Evolutionary conservation across 805 yeast species (phyloP), one percentile per base, ranked within the genome.

Genomic region (Candida morakotiae): DNA sequence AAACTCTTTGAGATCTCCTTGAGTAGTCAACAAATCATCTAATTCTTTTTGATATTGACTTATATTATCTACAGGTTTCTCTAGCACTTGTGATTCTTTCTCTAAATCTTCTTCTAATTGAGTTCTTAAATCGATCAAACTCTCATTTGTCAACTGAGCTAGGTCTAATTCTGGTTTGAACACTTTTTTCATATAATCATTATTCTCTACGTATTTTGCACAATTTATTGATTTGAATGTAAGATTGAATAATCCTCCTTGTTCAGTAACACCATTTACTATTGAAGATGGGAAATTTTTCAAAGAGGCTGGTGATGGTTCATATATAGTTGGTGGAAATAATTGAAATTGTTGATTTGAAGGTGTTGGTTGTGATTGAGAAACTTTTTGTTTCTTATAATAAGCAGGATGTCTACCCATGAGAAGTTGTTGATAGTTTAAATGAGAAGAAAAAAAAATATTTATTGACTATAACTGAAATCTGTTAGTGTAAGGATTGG

Each of bases 171-270:
- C 41, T 9, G 43, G 32, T 11, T 40, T 36, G 23, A 61, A 48
- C 6, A 67, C 39, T 1, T 55, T 49, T 18, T 52, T 45, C 44
- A 64, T 55, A 47, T 57, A 48, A 37, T 63, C 67, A 29, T 53
- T 44, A 34, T 56, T 60, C 33, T 67, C 71, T 16, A 62, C 62
- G 27, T 57, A 57, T 34, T 54, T 52, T 28, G 60, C 60, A 35
- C 64, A 63, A 19, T 53, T 59, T 14, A 65, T 55, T 3, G 71
- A 58, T 42, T 67, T 67, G 49, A 62, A 67, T 2, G 72, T 65
- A 38, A 67, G 51, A 3, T 69, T 62, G 21, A 54, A 54, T 22
- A 67, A 53, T 9, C 73, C 73, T 3, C 69, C 70, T 42, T 66
- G 69, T 14, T 50, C 53, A 0, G 72, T 67, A 15, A 60, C 50